A percentile compares a stretch with the other conserved stretches of the same genome.
Evolutionary conservation across 495 filamentous ascomycete genomes (phyloP).

Genomic region (Elaphomyces granulatus): DNA sequence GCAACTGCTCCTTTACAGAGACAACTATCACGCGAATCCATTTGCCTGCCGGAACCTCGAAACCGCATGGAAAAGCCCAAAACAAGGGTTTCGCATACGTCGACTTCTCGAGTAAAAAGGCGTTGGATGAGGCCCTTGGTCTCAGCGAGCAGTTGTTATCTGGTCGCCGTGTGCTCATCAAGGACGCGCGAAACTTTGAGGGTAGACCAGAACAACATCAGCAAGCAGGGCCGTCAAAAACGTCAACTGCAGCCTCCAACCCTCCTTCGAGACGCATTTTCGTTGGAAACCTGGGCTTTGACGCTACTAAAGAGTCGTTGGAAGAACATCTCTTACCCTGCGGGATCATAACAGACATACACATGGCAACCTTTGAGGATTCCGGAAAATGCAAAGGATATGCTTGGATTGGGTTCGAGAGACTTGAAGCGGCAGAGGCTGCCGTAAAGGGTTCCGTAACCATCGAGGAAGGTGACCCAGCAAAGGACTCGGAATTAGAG

Average conservation of each 20-base stretch:
- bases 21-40: constrained; percentile 67
- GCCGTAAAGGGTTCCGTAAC: constrained; percentile 73
- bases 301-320: constrained; percentile 67
- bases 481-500: constrained; percentile 11
- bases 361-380: constrained; percentile 91
- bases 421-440: constrained; percentile 53
- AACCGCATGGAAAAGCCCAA: constrained; percentile 31
- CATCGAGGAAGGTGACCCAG: constrained; percentile 34
- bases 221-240: constrained; percentile 17
- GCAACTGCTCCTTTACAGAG: constrained; percentile 49
- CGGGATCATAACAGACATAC: constrained; percentile 61
- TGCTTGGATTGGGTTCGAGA: constrained; percentile 83
- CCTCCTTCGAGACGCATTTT: constrained; percentile 68
- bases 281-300: constrained; percentile 81
- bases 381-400: constrained; percentile 96
- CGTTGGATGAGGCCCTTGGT: constrained; percentile 55
- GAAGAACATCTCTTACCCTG: constrained; percentile 67
- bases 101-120: constrained; percentile 60
- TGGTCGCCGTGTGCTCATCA: constrained; percentile 76
- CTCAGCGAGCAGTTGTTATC: constrained; percentile 64
- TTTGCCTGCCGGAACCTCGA: constrained; percentile 44
- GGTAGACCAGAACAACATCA: constrained; percentile 53
- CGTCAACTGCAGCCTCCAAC: constrained; percentile 31
- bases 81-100: constrained; percentile 95
- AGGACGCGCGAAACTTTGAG: constrained; percentile 73